Evolutionary conservation across 2,329 filamentous ascomycete species (phyloP).

Genomic region (Diaporthe nobilis): DNA sequence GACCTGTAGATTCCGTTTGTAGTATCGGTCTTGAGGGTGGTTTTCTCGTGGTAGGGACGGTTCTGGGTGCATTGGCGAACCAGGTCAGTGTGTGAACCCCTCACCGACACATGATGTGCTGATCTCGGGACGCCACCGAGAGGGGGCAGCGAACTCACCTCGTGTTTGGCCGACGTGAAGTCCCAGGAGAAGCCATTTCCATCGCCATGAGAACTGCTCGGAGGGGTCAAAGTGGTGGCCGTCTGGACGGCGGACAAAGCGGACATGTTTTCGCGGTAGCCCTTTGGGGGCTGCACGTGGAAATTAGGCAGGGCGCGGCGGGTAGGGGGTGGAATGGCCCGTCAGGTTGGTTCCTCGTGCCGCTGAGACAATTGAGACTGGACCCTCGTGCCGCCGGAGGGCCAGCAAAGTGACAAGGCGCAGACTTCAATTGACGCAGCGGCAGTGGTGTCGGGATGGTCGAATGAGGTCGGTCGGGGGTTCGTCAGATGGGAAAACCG

Average conservation of each 20-base stretch:
- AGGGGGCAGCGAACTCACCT: constrained; percentile 54
- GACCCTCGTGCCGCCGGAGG: constrained; percentile 28
- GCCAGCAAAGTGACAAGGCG: constrained; percentile 28
- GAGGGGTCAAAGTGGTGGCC: constrained; percentile 63
- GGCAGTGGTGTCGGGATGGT: constrained; percentile 23
- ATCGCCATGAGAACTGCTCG: constrained; percentile 64
- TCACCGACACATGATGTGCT: constrained; percentile 25
- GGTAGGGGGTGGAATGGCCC: constrained; percentile 9
- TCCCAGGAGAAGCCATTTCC: constrained; percentile 62
- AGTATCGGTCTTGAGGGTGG: constrained; percentile 35
- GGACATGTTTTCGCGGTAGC: constrained; percentile 59
- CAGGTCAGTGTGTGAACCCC: constrained; percentile 26
- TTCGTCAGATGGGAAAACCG: constrained; percentile 19
- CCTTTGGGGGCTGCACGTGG: constrained; percentile 26
- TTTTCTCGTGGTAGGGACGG: constrained; percentile 39
- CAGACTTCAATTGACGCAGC: constrained; percentile 34
- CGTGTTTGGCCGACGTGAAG: constrained; percentile 50
- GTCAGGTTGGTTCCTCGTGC: constrained; percentile 33
- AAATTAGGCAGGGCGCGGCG: constrained; percentile 30
- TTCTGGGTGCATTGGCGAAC: constrained; percentile 36
- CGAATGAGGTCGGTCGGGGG: not conserved
- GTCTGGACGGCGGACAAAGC: constrained; percentile 66
- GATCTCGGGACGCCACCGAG: constrained; percentile 7
- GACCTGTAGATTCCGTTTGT: constrained; percentile 41
- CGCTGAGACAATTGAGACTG: constrained; percentile 37